Base-by-base conservation (phyloP, 805 yeast species). In the Kazachstania africana region DNA sequence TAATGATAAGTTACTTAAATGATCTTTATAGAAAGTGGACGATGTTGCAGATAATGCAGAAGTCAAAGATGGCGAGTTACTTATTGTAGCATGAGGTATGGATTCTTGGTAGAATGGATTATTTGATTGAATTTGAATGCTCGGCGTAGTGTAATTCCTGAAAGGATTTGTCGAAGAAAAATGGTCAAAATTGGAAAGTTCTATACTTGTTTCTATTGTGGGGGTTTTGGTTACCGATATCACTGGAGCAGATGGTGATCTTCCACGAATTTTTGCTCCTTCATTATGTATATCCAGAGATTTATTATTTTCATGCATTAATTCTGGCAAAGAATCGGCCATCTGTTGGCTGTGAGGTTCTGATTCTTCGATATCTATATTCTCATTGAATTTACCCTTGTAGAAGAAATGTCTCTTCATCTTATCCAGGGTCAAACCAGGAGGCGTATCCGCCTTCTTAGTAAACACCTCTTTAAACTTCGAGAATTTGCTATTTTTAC, bases 1-100 rank as follows among this genome's bases (percentile, higher is more conserved):
- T 19, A 58, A 38, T 1, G 64, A 57, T 1, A 40, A 36, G 27
- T 45, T 53, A 34, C 50, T 54, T 24, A 37, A 16, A 28, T 40
- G 44, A n/a, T 27, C 31, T 9, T 42, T 30, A 18, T 40, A 32
- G 5, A 34, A 18, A 9, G 39, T 32, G 2, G 41, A 24, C 15
- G 34, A 22, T 8, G 21, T 16, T 6, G 45, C 32, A 5, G 41
- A 24, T 10, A 39, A 27, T 17, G 29, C 21, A 8, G 23, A 22
- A 24, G 14, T 21, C 3, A 26, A 26, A 12, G 18, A 23, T 9
- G 14, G 23, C 3, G 32, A 16, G 15, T 28, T n/a, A 16, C 9
- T 23, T 8, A 12, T 6, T n/a, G 12, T 17, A 19, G 4, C 22
- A n/a, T 23, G 16, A 10, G 35, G 18, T n/a, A 28, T 6, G n/a